phyloP scores from a whole-genome alignment of 139 green algal genomes.

The Yamagishiella unicocca region DNA sequence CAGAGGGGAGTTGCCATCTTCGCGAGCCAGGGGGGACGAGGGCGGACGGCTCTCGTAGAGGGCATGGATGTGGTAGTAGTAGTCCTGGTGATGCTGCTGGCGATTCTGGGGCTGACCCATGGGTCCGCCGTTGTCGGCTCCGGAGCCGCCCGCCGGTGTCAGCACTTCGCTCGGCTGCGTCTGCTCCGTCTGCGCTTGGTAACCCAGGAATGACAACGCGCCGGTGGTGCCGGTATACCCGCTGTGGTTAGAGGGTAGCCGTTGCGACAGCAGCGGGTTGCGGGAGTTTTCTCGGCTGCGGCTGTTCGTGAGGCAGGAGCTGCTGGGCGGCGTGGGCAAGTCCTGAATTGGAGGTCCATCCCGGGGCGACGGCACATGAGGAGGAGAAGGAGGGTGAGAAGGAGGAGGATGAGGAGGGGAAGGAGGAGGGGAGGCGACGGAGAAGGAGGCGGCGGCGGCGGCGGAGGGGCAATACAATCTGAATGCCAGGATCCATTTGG shows the following conservation, averaged over 20 bases:
- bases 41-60: neutral
- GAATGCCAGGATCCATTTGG: no score
- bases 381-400: neutral
- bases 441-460: no score
- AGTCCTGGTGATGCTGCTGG: neutral
- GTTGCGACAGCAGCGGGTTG: neutral
- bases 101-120: neutral
- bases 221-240: neutral
- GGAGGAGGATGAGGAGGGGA: no score
- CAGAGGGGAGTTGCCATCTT: neutral
- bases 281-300: conserved; percentile 5
- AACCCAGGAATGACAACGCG: no score
- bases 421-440: no score
- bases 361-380: neutral
- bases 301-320: neutral
- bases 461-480: no score
- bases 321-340: conserved; percentile 3
- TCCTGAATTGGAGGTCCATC: neutral
- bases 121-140: neutral
- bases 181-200: neutral
- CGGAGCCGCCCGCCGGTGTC: neutral
- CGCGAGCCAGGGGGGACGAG: neutral
- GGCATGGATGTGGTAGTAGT: neutral
- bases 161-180: neutral
- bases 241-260: neutral